Base-by-base conservation (phyloP, 805 yeast genomes). In the Dipodascus geniculatus region DNA sequence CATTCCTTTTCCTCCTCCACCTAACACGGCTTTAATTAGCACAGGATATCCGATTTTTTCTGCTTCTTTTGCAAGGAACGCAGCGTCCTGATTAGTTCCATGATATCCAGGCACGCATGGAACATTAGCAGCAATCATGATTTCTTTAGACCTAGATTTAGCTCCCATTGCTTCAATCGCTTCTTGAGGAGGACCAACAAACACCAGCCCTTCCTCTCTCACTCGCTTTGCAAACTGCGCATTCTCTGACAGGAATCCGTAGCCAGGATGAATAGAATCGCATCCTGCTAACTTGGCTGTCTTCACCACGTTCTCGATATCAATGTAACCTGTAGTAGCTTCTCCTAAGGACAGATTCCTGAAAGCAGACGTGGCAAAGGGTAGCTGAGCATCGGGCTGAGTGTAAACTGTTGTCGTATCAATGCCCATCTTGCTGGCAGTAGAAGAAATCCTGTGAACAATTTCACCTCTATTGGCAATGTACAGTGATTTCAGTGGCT, bases 1-100 rank as follows among this genome's bases (percentile, higher is more conserved):
- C 65, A 77, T 72, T 22, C 82, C 82, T 58, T 76, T 77, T 55
- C 82, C 82, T 56, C 82, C 82, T 49, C 82, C 82, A 55, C 82
- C 82, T 17, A 80, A 77, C 47, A 80, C 78, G 3, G 80, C 77
- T 61, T 77, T 77, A 50, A 77, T 79, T 71, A 77, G 75, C 16
- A 77, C 75, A 9, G 82, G 81, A 58, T 77, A 77, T n/a, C 58
- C 59, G 48, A 65, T 65, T 49, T 62, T 56, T n/a, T 57, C 57
- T 11, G 68, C 68, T 54, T 61, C 54, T 28, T 54, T 50, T 17
- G 58, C 60, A 19, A 64, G 56, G 51, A 61, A 65, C 6, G 52
- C 54, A 4, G 58, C 56, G 42, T 64, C 66, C 56, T 65, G 67
- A 51, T 65, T 64, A 22, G 58, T 51, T 1, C 68, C 68, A 52